Conservation (phyloP, 2,329 filamentous ascomycete genomes). For the Curvularia sp. region DNA sequence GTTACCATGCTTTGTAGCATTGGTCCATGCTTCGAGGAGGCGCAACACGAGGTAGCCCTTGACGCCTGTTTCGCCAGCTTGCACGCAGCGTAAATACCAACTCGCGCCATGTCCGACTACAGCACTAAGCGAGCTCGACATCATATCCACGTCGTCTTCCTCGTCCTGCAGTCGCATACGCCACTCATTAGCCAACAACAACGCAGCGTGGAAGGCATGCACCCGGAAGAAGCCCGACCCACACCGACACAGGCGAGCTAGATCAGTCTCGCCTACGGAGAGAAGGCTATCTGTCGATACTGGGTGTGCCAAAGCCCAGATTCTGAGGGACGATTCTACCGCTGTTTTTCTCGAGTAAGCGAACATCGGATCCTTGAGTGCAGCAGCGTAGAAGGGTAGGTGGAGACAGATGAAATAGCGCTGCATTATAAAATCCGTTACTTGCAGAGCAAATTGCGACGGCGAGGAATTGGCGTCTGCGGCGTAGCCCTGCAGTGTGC, state of each 20-base stretch:
- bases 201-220: conserved; percentile 31
- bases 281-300: neutral
- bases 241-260: conserved; percentile 33
- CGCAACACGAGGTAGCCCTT: conserved; percentile 39
- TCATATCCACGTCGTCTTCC: conserved; percentile 27
- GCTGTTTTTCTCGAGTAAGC: conserved; percentile 39
- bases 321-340: conserved; percentile 37
- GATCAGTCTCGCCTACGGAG: conserved; percentile 12
- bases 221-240: conserved; percentile 37
- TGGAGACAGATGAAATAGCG: conserved; percentile 40
- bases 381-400: conserved; percentile 33
- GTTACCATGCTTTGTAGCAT: conserved; percentile 24
- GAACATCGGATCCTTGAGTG: conserved; percentile 32
- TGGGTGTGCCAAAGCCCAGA: conserved; percentile 33
- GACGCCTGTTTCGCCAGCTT: conserved; percentile 42
- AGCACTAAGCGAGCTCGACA: conserved; percentile 27
- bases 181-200: conserved; percentile 34
- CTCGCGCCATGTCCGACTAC: conserved; percentile 32
- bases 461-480: neutral
- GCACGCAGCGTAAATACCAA: conserved; percentile 31
- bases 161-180: conserved; percentile 36
- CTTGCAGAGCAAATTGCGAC: conserved; percentile 26
- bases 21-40: conserved; percentile 31
- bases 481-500: conserved; percentile 24
- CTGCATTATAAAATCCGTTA: conserved; percentile 38